Base-by-base conservation (phyloP, 2,329 filamentous ascomycete genomes). In the Cytospora paraplurivora region DNA sequence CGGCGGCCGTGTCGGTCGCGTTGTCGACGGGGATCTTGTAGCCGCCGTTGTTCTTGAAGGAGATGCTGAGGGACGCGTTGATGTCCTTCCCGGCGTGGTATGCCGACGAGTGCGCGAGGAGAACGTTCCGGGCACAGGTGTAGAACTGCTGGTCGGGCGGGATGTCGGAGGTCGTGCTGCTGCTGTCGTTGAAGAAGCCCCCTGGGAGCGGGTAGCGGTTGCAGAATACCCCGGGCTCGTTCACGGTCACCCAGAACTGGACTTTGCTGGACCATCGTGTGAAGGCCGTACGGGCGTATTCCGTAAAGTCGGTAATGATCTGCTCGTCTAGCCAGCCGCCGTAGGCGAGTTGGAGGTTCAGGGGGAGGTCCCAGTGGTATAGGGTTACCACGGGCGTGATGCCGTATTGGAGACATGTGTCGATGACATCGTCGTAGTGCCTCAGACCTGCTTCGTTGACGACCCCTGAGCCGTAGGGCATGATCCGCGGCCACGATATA, bases 281-380 rank as follows among this genome's bases (percentile, higher is more conserved):
- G 51, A 61, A 55, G 0, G 13, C 58, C 19, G 44, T 37, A 13
- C 58, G 58, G 19, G 58, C 58, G 58, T 61, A 61, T 12, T 61
- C 58, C n/a, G 50, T 61, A 37, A 61, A 61, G 58, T 61, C 58
- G 32, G 5, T 49, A 3, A 34, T 55, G 51, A 61, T 61, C 58
- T 49, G 58, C n/a, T 61, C 58, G 27, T 49, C 10, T n/a, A 61
- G 51, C 58, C 58, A 61, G 1, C 58, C 58, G 10, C 58, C 58
- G 12, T 61, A 61, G 27, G 32, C 35, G 51, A 61, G 51, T 27
- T 61, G 58, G 1, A 61, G 58, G 33, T 17, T 61, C 15, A 61
- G 58, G 4, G 58, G 58, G n/a, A 61, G 58, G 19, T 61, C 58
- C 58, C 58, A 61, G 19, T 61, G 58, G 27, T 61, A 61, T 1